Conservation (phyloP, 1,284 basidiomycete species). For the Ustanciosporium gigantosporum region DNA sequence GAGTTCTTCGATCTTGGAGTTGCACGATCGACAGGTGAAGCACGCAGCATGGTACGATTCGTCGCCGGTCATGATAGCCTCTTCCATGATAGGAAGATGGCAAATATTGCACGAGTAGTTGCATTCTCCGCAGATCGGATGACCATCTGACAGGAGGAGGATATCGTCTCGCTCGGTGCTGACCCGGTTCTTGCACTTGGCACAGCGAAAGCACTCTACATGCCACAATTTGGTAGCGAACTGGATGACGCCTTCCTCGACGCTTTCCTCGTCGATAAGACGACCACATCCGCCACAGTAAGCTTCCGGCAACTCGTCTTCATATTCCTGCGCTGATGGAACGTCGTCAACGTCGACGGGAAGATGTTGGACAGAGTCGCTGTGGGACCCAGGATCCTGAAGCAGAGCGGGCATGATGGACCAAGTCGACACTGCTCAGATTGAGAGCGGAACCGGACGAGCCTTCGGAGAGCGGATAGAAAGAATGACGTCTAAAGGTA, state of each 20-base stretch:
- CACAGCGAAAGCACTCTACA: slow-evolving; percentile 47
- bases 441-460: no score
- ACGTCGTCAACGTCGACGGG: slow-evolving; percentile 5
- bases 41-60: slow-evolving; percentile 98
- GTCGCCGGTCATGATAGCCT: slow-evolving; percentile 66
- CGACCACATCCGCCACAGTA: slow-evolving; percentile 51
- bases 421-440: no score
- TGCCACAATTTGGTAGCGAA: slow-evolving; percentile 57
- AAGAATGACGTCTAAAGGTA: no score
- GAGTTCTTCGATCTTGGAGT: slow-evolving; percentile 91
- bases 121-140: slow-evolving; percentile 93
- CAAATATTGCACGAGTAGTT: slow-evolving; percentile 72
- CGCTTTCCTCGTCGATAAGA: slow-evolving; percentile 49
- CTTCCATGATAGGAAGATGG: slow-evolving; percentile 38
- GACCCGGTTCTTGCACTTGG: slow-evolving; percentile 65
- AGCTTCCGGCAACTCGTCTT: slow-evolving; percentile 44
- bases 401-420: slow-evolving; percentile 19
- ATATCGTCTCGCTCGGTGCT: slow-evolving; percentile 84
- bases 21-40: slow-evolving; percentile 95
- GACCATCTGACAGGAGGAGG: slow-evolving; percentile 90
- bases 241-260: slow-evolving; percentile 50
- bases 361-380: neutral
- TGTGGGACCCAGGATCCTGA: slow-evolving; percentile 8
- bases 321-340: slow-evolving; percentile 6
- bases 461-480: no score